A percentile compares a stretch with the other conserved stretches of the same genome.
phyloP scores from a whole-genome alignment of 495 filamentous ascomycete genomes.

The Neurospora sp. region DNA sequence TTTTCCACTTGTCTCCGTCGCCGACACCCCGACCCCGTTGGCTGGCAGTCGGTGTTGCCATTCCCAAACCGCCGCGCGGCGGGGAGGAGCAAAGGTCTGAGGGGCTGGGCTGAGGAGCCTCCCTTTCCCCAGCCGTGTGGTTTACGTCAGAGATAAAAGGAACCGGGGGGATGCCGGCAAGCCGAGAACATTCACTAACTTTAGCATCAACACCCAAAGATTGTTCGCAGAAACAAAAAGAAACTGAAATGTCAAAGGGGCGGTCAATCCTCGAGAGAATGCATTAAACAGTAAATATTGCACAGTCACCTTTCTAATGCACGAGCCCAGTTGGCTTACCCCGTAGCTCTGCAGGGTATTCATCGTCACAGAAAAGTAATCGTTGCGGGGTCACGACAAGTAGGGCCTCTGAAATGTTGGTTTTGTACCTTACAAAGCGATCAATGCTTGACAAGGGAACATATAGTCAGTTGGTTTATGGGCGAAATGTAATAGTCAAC shows the following conservation, averaged over 20 bases:
- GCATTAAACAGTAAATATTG: background rate
- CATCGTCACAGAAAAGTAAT: background rate
- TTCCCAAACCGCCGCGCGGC: background rate
- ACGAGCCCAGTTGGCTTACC: background rate
- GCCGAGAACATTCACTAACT: background rate
- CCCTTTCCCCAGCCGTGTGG: background rate
- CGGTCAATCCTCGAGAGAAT: background rate
- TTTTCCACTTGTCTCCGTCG: background rate
- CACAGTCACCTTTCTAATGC: background rate
- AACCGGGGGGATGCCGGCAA: background rate
- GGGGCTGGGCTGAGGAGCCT: background rate
- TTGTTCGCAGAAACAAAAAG: background rate
- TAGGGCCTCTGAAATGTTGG: background rate
- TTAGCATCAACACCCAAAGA: background rate
- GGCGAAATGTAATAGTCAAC: too few species aligned
- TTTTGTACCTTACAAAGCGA: too few species aligned
- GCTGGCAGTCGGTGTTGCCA: background rate
- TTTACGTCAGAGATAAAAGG: background rate
- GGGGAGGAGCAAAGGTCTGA: background rate
- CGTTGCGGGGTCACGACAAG: background rate
- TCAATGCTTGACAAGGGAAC: too few species aligned
- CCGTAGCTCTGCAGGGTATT: background rate
- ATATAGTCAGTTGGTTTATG: too few species aligned
- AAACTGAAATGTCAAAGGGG: background rate
- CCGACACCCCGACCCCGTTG: background rate